Base-by-base conservation (phyloP, 169 alveolate genomes). In the Babesia bovis region DNA sequence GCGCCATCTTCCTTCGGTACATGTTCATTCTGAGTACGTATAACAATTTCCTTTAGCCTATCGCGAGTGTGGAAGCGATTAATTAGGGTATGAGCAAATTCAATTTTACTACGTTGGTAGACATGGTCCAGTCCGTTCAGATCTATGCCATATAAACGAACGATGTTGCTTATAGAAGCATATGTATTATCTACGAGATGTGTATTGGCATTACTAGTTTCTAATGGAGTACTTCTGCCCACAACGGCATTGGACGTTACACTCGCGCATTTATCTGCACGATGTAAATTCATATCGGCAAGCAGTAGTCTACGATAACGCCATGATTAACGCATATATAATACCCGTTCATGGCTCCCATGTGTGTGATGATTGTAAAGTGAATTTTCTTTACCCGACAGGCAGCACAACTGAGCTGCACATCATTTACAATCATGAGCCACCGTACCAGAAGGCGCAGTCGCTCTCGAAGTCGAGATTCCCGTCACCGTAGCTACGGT, bases 331-430 rank as follows among this genome's bases (percentile, higher is more conserved):
- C 69, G 17, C 36, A 5, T 41, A 41, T 4, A 21, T 42, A 40
- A 40, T 36, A 32, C 19, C 40, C 36, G 19, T 17, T 41, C 36
- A 21, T 3, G 4, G 25, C 15, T 13, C 28, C 50, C 63, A 23
- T 47, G 50, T 63, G 73, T 63, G 73, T 36, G 51, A 47, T 47
- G 25, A n/a, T n/a, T n/a, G 10, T 25, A 28, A 44, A 35, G 73
- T 63, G 73, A 63, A 63, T 63, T 63, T 63, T 63, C 73, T 38
- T 55, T 50, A 63, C 73, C 73, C 73, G n/a, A 63, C 73, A 63
- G 53, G 52, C 32, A 52, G 52, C 41, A 58, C 10, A 19, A 33
- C 25, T n/a, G 7, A 17, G 53, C 50, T 45, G 2, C 35, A 17
- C 13, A 9, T 63, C 73, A 63, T 17, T 45, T 10, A 44, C 23